phyloP scores from a whole-genome alignment of 345 rosid species.

The Ceriops zippeliana region DNA sequence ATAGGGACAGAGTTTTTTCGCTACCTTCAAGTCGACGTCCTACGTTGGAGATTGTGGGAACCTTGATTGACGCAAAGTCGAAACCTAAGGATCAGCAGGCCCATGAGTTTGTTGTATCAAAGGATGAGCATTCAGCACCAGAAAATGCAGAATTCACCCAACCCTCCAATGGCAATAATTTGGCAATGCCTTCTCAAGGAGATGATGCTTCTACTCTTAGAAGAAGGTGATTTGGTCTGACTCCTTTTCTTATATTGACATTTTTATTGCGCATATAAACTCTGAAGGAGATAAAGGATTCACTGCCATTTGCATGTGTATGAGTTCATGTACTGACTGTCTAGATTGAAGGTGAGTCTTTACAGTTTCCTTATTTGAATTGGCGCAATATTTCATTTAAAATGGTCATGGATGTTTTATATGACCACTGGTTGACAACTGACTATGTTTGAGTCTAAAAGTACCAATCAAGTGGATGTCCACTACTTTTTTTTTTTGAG shows the following conservation, averaged over 20 bases:
- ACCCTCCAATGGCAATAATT: slow-evolving; percentile 25
- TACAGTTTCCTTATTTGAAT: not conserved
- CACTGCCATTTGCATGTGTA: not conserved
- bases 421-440: not conserved
- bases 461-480: not conserved
- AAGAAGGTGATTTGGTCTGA: slow-evolving; percentile 46
- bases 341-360: not conserved
- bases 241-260: not conserved
- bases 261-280: not conserved
- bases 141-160: slow-evolving; percentile 24
- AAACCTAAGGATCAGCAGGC: slow-evolving; percentile 34
- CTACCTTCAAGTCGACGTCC: slow-evolving; percentile 45
- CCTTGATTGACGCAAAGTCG: slow-evolving; percentile 41
- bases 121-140: slow-evolving; percentile 24
- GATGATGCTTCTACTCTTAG: slow-evolving; percentile 53
- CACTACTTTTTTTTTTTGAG: not conserved
- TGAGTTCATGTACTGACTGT: not conserved
- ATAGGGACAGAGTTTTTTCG: slow-evolving; percentile 65
- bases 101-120: slow-evolving; percentile 24
- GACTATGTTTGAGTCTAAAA: not conserved
- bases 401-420: not conserved
- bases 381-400: too few relatives aligned
- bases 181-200: slow-evolving; percentile 22
- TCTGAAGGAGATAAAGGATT: not conserved
- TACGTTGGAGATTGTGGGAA: slow-evolving; percentile 55